phyloP scores from a whole-genome alignment of 2,329 filamentous ascomycete species.

The Apiospora sp. region DNA sequence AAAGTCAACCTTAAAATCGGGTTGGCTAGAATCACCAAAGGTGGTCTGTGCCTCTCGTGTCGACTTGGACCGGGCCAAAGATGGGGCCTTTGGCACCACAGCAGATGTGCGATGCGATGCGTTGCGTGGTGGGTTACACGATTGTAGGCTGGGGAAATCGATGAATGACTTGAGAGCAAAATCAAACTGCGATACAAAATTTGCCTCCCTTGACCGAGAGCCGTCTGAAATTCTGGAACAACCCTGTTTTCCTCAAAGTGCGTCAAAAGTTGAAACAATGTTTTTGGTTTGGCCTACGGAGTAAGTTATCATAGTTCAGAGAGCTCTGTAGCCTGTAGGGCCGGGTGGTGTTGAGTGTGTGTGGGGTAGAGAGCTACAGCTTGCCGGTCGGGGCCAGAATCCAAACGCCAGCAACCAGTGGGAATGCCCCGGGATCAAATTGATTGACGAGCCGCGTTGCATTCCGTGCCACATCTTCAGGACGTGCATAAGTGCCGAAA shows the following conservation, averaged over 20 bases:
- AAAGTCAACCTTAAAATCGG: not conserved
- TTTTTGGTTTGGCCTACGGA: not conserved
- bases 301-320: not conserved
- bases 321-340: not conserved
- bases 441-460: not conserved
- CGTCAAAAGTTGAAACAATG: not conserved
- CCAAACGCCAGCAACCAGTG: not conserved
- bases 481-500: not conserved
- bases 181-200: not conserved
- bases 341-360: not conserved
- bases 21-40: not conserved
- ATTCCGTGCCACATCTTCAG: not conserved
- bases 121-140: not conserved
- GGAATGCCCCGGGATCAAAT: not conserved
- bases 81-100: not conserved
- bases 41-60: slow-evolving; percentile 9
- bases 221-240: not conserved
- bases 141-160: not conserved
- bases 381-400: not conserved
- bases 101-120: not conserved
- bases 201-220: not conserved
- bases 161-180: not conserved
- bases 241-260: not conserved
- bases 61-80: not conserved
- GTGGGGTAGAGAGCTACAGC: not conserved